These are phyloP conservation scores for Skeletonema tropicum DNA, from an alignment of 108 stramenopile genomes.

Conservation along the genomic window DNA sequence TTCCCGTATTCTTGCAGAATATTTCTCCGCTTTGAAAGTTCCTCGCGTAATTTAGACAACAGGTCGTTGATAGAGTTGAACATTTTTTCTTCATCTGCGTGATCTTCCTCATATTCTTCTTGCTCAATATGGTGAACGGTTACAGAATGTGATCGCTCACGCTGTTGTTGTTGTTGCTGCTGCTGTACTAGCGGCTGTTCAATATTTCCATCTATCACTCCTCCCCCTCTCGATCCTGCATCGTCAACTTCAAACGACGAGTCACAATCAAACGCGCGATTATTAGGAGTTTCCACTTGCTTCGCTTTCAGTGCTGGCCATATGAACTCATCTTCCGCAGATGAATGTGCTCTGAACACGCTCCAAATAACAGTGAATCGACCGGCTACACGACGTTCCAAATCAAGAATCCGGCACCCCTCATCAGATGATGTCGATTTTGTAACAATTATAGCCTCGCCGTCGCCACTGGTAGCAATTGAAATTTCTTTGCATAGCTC, in stretches of 20 bases:
- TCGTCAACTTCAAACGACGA: not conserved
- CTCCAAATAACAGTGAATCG: slow-evolving; percentile 93
- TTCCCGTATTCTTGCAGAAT: not conserved
- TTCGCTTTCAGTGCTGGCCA: slow-evolving; percentile 92
- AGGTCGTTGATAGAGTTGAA: slow-evolving; percentile 75
- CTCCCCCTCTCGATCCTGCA: slow-evolving; percentile 14
- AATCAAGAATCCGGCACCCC: slow-evolving; percentile 35
- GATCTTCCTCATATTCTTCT: slow-evolving; percentile 94
- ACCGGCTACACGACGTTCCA: slow-evolving; percentile 75
- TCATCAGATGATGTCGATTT: not conserved
- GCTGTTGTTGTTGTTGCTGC: slow-evolving; percentile 5
- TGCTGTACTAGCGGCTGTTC: not conserved
- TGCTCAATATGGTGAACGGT: slow-evolving; percentile 70
- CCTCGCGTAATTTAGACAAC: slow-evolving; percentile 60
- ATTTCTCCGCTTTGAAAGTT: slow-evolving; percentile 31
- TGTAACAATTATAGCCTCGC: not conserved
- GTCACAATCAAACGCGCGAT: slow-evolving; percentile 3
- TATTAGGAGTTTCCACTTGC: slow-evolving; percentile 43
- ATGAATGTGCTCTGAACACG: slow-evolving; percentile 94
- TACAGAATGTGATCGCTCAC: slow-evolving; percentile 37
- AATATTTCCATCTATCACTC: slow-evolving; percentile 2
- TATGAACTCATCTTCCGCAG: slow-evolving; percentile 96
- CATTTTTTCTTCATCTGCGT: slow-evolving; percentile 91
- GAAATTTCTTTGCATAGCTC: slow-evolving; percentile 53
- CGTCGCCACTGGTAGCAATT: slow-evolving; percentile 10